Evolutionary conservation across 805 yeast genomes (phyloP), one percentile per base, ranked within the genome.

Genomic region (Diddensiella santjacobensis): DNA sequence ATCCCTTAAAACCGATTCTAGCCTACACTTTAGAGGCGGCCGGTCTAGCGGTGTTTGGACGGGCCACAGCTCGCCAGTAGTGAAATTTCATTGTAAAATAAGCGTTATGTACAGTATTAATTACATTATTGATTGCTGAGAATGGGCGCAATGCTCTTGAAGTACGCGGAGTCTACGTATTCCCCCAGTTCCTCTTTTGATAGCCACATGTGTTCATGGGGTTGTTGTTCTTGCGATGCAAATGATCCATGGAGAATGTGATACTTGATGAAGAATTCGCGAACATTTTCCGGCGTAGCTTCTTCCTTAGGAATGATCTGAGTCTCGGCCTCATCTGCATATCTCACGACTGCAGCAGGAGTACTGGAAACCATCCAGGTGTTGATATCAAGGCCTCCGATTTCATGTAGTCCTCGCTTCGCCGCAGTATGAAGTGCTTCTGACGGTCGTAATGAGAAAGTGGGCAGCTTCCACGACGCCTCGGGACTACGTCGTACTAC

Each of bases 281-380:
- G 73, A 11, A 54, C 49, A 4, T 60, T 59, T 2, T 50, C 58
- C 8, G 55, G 63, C 2, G 59, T 22, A 15, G 53, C 18, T 3
- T 50, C 53, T 3, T 49, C 47, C 4, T 54, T 40, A 5, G 54
- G 48, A 13, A 62, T 62, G 22, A 58, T 22, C 1, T 62, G 13
- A 10, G 19, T 15, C 10, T 26, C 57, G 11, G 50, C 57, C 4
- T 58, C 50, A 10, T 52, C 45, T 11, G 57, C 43, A 52, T 71
- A 74, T 56, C 78, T 72, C 53, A 83, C 61, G 1, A 84, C 80
- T 39, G 83, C 89, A 37, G 90, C 83, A 36, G 99, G 98, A 3
- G 84, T 84, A 48, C 79, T 80, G 20, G 98, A 88, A n/a, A 93
- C 96, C 18, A 85, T 79, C 87, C 95, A 91, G 39, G 88, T 84